These are phyloP conservation scores for Fusarium camptoceras DNA, from an alignment of 2,329 filamentous ascomycete species.

Conservation along the genomic window DNA sequence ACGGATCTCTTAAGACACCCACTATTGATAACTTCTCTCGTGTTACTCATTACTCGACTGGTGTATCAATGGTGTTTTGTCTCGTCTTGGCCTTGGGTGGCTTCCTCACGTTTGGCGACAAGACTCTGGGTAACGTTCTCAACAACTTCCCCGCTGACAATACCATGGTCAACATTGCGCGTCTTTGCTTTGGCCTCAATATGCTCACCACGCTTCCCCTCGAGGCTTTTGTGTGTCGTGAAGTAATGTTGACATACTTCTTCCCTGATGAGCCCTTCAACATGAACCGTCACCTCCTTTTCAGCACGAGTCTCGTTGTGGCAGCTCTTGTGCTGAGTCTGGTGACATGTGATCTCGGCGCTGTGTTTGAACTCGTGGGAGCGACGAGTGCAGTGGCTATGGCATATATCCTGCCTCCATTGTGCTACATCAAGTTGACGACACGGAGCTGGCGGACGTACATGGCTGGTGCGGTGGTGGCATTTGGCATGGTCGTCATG, in stretches of 20 bases:
- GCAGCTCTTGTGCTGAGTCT: constrained; percentile 81
- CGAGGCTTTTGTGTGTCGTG: constrained; percentile 96
- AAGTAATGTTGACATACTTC: constrained; percentile 92
- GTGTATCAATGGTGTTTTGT: constrained; percentile 91
- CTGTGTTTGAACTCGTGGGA: constrained; percentile 95
- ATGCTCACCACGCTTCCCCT: constrained; percentile 98
- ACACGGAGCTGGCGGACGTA: constrained; percentile 79
- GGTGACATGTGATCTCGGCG: constrained; percentile 90
- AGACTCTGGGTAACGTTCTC: constrained; percentile 92
- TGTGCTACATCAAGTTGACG: constrained; percentile 95
- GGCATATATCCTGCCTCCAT: constrained; percentile 92
- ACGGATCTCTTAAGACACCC: constrained; percentile 91
- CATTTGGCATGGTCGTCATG: constrained; percentile 85
- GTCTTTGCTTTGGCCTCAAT: constrained; percentile 95
- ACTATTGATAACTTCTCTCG: constrained; percentile 94
- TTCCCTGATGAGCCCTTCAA: constrained; percentile 79
- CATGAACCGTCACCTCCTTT: constrained; percentile 84
- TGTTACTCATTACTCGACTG: constrained; percentile 94
- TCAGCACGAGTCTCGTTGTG: constrained; percentile 86
- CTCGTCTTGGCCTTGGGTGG: constrained; percentile 88
- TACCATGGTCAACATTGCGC: constrained; percentile 91
- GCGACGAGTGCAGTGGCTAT: constrained; percentile 94
- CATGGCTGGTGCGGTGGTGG: constrained; percentile 77
- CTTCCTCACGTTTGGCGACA: constrained; percentile 92
- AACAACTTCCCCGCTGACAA: constrained; percentile 97